A percentile compares a stretch with the other conserved stretches of the same genome.
These are phyloP conservation scores for Paulownia fortunei DNA, from an alignment of 257 asterid species.

Conservation along the genomic window DNA sequence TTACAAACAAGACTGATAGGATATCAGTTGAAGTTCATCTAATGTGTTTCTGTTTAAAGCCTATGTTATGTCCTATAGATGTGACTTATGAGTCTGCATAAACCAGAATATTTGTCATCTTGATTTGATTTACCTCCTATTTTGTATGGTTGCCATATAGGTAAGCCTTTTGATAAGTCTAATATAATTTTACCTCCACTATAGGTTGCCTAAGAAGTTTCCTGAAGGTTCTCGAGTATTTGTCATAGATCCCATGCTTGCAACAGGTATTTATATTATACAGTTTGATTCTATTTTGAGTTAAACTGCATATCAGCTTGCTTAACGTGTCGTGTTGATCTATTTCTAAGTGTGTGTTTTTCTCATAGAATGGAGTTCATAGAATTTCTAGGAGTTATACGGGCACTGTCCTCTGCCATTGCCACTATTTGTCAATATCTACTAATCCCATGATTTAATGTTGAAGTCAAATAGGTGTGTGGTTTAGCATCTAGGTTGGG, in stretches of 20 bases:
- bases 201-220: slow-evolving; percentile 89
- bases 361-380: too few species aligned
- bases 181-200: slow-evolving; percentile 19
- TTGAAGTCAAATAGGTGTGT: too few species aligned
- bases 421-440: too few species aligned
- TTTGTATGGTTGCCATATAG: background rate
- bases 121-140: slow-evolving; percentile 14
- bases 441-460: too few species aligned
- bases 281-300: background rate
- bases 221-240: slow-evolving; percentile 86
- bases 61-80: background rate
- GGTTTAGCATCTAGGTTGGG: too few species aligned
- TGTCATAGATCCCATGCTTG: slow-evolving; percentile 96
- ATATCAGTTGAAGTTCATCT: slow-evolving; percentile 1
- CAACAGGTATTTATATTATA: slow-evolving; percentile 68
- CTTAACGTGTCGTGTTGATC: too few species aligned
- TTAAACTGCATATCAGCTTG: too few species aligned
- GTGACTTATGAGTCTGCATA: background rate
- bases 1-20: slow-evolving; percentile 14
- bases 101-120: background rate
- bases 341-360: too few species aligned
- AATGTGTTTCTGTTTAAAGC: slow-evolving; percentile 11
- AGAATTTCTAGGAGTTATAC: too few species aligned
- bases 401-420: too few species aligned
- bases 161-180: slow-evolving; percentile 22